Evolutionary conservation across 1,284 basidiomycete species (phyloP), one percentile per base, ranked within the genome.

Genomic region (Cryptococcus neoformans): DNA sequence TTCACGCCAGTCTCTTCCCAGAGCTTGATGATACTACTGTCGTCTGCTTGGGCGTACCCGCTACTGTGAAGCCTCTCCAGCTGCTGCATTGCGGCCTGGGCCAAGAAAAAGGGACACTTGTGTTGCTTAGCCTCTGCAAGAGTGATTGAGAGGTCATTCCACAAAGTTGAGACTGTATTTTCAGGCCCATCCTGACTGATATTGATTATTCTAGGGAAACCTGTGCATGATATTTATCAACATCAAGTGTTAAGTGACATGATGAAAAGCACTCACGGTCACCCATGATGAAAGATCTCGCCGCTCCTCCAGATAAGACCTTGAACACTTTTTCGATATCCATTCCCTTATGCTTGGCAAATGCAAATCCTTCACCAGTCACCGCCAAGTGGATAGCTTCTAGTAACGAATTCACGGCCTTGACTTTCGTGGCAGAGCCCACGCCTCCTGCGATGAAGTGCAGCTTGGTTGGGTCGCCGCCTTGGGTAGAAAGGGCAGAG

Each of bases 341-440:
- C 66, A 79, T 73, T 3, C 63, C 63, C 54, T 76, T 73, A 42
- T 67, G 67, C 9, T 63, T 62, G 4, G 77, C 76, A 45, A 79
- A 69, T 0, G 72, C 70, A 37, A 77, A 60, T 0, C 72, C 76
- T 58, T 79, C 77, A 9, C 72, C 72, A n/a, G 74, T 66, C 1
- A 71, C 70, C 2, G 63, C 67, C n/a, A 77, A 58, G 58, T 78
- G 72, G 11, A 77, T 62, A 17, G 69, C 70, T 16, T 72, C 70
- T 2, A 78, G 64, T 10, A 75, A 64, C 37, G 74, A 64, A 54
- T 76, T 72, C 52, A 78, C 70, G n/a, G 58, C 59, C 64, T 66
- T 69, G 45, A 67, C 59, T 56, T 67, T 71, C 37, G 54, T 66
- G 8, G 65, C 67, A 34, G 45, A 59, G n/a, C 68, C 67, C 2